phyloP scores from a whole-genome alignment of 768 basidiomycete species.

The Suillus variegatus region DNA sequence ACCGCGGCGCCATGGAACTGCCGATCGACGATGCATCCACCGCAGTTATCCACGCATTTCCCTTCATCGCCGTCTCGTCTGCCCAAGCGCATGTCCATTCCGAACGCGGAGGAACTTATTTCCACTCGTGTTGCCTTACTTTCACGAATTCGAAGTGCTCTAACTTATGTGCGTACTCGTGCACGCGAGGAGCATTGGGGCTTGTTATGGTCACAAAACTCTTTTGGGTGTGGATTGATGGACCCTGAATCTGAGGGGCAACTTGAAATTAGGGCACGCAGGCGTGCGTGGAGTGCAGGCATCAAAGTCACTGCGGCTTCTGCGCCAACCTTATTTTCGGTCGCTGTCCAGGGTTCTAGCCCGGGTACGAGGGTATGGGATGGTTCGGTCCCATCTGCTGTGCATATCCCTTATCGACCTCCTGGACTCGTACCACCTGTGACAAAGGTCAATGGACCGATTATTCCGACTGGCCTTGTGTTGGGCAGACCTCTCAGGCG shows the following conservation, averaged over 20 bases:
- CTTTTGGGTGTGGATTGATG: conserved; percentile 5
- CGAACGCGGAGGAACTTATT: conserved; percentile 16
- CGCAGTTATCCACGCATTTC: background rate
- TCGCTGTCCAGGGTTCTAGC: background rate
- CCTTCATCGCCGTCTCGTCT: conserved; percentile 11
- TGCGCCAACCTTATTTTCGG: background rate
- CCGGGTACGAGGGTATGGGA: conserved; percentile 20
- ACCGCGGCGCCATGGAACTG: background rate
- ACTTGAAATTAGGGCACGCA: conserved; percentile 58
- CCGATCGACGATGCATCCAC: conserved; percentile 1
- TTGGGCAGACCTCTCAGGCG: conserved; percentile 51
- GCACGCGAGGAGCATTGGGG: conserved; percentile 40
- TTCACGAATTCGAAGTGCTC: conserved; percentile 41
- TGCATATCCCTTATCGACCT: conserved; percentile 10
- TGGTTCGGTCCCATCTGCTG: conserved; percentile 4
- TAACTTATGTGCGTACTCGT: conserved; percentile 44
- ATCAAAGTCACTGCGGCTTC: conserved; percentile 36
- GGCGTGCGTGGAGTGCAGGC: conserved; percentile 68
- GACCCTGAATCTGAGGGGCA: conserved; percentile 32
- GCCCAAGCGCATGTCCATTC: conserved; percentile 1
- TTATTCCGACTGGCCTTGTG: conserved; percentile 40
- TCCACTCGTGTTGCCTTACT: conserved; percentile 24
- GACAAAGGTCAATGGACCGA: conserved; percentile 16
- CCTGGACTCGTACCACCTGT: conserved; percentile 22
- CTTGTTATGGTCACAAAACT: conserved; percentile 31